phyloP scores from a whole-genome alignment of 495 filamentous ascomycete genomes.

The Podospora anserina region DNA sequence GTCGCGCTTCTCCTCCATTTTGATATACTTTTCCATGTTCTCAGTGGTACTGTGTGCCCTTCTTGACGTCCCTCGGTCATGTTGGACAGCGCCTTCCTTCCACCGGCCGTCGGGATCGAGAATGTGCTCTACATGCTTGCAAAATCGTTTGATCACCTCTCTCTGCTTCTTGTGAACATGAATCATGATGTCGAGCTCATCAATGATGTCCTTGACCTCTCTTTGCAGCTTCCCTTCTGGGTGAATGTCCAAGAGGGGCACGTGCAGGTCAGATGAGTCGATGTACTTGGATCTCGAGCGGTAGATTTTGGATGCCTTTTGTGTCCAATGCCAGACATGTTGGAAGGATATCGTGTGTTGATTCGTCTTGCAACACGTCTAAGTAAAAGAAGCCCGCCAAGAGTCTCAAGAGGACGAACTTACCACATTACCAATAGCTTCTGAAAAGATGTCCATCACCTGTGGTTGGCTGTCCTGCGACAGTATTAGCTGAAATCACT shows the following conservation, averaged over 20 bases:
- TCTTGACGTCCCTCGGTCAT: not conserved
- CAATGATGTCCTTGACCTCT: conserved; percentile 69
- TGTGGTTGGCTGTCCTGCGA: conserved; percentile 56
- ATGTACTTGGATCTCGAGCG: conserved; percentile 29
- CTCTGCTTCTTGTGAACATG: conserved; percentile 56
- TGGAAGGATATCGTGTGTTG: conserved; percentile 37
- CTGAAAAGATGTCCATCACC: conserved; percentile 68
- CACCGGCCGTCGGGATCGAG: conserved; percentile 27
- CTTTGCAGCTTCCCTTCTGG: conserved; percentile 61
- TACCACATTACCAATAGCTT: conserved; percentile 38
- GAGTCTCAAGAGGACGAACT: conserved; percentile 12
- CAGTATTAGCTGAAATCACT: not conserved
- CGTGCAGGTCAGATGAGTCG: conserved; percentile 37
- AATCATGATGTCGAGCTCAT: conserved; percentile 71
- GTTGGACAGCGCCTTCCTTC: conserved; percentile 10
- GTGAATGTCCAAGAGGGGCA: conserved; percentile 60
- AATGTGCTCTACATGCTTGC: conserved; percentile 51
- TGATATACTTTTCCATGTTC: conserved; percentile 4
- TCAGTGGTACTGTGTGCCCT: not conserved
- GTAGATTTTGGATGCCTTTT: conserved; percentile 28
- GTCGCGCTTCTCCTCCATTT: conserved; percentile 19
- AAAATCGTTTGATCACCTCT: conserved; percentile 55
- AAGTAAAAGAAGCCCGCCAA: no score
- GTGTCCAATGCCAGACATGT: conserved; percentile 38
- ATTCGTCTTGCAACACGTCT: conserved; percentile 24